Evolutionary conservation across 2,329 filamentous ascomycete species (phyloP).

Genomic region (Zymoseptoria passerinii): DNA sequence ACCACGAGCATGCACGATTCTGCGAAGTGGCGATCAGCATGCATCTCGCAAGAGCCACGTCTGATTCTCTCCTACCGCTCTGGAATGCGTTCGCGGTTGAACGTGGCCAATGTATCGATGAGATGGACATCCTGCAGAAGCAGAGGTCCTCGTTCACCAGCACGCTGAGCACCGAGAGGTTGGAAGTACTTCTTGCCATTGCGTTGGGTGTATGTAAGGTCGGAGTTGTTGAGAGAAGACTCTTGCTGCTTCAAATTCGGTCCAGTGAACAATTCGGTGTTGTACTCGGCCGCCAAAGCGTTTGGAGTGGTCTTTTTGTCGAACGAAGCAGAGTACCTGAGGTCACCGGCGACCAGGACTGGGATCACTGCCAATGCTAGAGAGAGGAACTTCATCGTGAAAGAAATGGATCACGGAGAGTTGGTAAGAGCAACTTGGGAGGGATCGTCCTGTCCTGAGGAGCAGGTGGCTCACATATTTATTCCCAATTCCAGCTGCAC

Average conservation of each 20-base stretch:
- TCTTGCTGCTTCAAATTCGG: constrained; percentile 21
- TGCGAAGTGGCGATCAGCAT: not conserved
- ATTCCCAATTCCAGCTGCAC: too few species aligned
- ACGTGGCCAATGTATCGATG: constrained; percentile 54
- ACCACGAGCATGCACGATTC: constrained; percentile 57
- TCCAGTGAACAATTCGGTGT: constrained; percentile 22
- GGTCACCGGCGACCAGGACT: too few species aligned
- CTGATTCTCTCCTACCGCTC: constrained; percentile 36
- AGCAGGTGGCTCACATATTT: too few species aligned
- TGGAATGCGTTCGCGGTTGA: constrained; percentile 65
- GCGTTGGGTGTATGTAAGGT: constrained; percentile 23
- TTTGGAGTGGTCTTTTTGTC: not conserved
- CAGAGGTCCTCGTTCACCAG: constrained; percentile 49
- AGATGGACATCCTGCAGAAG: constrained; percentile 58
- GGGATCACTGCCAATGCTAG: too few species aligned
- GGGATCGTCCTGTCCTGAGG: too few species aligned
- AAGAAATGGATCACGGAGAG: too few species aligned
- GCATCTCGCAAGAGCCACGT: too few species aligned
- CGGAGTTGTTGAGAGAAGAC: constrained; percentile 22
- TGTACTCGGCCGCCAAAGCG: constrained; percentile 4
- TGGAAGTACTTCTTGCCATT: constrained; percentile 25
- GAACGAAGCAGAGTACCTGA: too few species aligned
- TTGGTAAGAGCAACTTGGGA: too few species aligned
- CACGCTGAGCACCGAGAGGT: constrained; percentile 33
- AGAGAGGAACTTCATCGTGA: too few species aligned